These are phyloP conservation scores for Alternaria metachromatica DNA, from an alignment of 2,329 filamentous ascomycete genomes.

Conservation along the genomic window DNA sequence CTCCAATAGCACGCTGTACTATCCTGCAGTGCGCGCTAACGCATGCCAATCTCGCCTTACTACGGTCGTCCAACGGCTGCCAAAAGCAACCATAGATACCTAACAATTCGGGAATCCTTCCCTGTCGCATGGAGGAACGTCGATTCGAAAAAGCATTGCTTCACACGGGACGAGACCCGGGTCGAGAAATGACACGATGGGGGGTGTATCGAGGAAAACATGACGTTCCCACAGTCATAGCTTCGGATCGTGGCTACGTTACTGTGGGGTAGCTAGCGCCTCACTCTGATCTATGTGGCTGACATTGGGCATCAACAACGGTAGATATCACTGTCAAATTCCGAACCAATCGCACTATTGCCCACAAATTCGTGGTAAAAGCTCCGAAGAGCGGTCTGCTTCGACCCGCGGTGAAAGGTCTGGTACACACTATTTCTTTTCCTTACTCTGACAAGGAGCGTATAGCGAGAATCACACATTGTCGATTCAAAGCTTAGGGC, in stretches of 20 bases:
- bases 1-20: neutral
- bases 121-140: neutral
- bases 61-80: neutral
- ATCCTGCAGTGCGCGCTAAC: neutral
- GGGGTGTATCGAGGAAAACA: neutral
- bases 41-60: neutral
- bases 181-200: neutral
- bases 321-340: neutral
- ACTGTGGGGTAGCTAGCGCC: neutral
- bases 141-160: neutral
- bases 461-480: neutral
- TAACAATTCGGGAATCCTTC: neutral
- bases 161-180: neutral
- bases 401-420: neutral
- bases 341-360: neutral
- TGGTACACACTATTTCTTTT: neutral
- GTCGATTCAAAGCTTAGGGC: neutral
- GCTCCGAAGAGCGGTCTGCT: neutral
- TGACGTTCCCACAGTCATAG: neutral
- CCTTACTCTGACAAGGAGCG: neutral
- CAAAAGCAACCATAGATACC: neutral
- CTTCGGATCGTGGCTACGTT: neutral
- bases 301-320: neutral
- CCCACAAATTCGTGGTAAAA: neutral
- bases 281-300: neutral